Evolutionary conservation across 1,284 basidiomycete species (phyloP).

Genomic region (Leccinum pachyderme): DNA sequence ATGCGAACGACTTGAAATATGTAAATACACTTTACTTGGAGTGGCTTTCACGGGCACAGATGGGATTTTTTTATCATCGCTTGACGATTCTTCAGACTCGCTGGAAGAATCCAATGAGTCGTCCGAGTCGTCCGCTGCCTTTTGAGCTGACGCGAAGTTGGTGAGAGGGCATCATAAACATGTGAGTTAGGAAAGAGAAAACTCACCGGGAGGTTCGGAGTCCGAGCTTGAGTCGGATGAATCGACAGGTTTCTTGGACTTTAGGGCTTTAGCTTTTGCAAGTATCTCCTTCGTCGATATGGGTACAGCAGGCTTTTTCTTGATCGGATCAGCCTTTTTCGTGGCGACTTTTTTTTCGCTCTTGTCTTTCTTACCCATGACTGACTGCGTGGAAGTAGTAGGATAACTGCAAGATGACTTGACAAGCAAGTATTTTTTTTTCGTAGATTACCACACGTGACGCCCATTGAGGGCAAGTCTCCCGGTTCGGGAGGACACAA

Average conservation of each 20-base stretch:
- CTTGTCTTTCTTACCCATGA: conserved; percentile 47
- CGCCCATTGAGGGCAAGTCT: conserved; percentile 29
- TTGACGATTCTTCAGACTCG: conserved; percentile 17
- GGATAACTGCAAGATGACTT: background rate
- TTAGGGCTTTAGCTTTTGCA: background rate
- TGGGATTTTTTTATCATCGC: conserved; percentile 1
- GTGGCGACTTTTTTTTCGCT: conserved; percentile 23
- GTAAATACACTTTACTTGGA: conserved; percentile 3
- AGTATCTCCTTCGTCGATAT: conserved; percentile 28
- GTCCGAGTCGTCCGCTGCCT: conserved; percentile 4
- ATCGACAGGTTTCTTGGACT: background rate
- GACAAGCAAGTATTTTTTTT: conserved; percentile 15
- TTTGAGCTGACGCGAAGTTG: background rate
- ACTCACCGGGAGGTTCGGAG: background rate
- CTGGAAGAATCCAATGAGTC: background rate
- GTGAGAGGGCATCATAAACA: background rate
- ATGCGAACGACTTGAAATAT: background rate
- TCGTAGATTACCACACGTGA: conserved; percentile 26
- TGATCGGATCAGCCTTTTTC: conserved; percentile 14
- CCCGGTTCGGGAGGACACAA: background rate
- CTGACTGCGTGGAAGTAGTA: background rate
- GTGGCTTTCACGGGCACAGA: background rate
- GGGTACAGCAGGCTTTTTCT: conserved; percentile 8
- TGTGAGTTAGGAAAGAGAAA: background rate
- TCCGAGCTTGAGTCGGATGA: conserved; percentile 2